A percentile compares a stretch with the other conserved stretches of the same genome.
Conservation (phyloP, 169 alveolate genomes). For the Cryptosporidium bovis region DNA sequence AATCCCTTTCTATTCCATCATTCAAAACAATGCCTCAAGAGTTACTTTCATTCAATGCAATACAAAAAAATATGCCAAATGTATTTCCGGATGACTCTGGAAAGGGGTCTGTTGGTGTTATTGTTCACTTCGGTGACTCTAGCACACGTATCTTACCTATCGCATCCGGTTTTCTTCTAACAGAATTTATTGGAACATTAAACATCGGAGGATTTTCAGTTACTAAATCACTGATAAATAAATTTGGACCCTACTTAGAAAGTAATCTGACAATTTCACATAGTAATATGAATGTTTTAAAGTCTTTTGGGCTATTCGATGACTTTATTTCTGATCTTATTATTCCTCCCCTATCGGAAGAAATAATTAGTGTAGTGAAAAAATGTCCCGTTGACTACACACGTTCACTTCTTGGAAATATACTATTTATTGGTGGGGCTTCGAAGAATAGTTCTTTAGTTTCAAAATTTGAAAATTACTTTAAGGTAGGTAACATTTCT, state of each 20-base stretch:
- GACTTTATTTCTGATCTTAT: constrained; percentile 31
- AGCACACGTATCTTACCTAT: constrained; percentile 63
- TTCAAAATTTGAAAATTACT: constrained; percentile 5
- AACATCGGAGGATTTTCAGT: constrained; percentile 59
- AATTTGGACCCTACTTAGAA: constrained; percentile 9
- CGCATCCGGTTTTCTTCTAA: constrained; percentile 61
- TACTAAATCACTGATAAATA: constrained; percentile 10
- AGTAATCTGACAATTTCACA: constrained; percentile 12
- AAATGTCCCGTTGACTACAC: constrained; percentile 68
- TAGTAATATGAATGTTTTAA: constrained; percentile 5
- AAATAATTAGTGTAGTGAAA: constrained; percentile 29
- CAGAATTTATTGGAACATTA: constrained; percentile 42
- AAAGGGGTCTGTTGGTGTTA: constrained; percentile 47
- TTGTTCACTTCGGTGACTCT: constrained; percentile 56
- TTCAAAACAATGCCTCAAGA: constrained; percentile 52
- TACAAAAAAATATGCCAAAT: constrained; percentile 56
- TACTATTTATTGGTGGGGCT: constrained; percentile 54
- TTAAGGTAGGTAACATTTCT: constrained; percentile 40
- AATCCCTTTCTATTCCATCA: constrained; percentile 55
- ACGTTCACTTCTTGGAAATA: constrained; percentile 26
- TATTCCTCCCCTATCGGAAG: constrained; percentile 39
- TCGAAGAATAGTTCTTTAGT: constrained; percentile 28
- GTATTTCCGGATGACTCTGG: constrained; percentile 3
- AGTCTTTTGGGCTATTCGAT: constrained; percentile 36
- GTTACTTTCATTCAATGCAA: constrained; percentile 31